phyloP scores from a whole-genome alignment of 306 rosid genomes.

The Ormosia emarginata region DNA sequence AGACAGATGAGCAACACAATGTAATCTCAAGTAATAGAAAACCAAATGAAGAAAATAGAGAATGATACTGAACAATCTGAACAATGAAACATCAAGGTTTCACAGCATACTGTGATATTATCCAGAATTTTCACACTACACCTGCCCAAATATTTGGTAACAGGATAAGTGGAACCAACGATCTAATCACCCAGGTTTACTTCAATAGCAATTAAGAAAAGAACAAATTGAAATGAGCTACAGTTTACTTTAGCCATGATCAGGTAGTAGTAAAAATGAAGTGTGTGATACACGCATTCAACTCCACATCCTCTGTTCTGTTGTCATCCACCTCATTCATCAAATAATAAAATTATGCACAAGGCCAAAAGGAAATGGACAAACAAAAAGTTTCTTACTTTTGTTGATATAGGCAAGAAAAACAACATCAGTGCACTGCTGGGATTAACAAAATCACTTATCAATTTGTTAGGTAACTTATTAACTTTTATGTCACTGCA shows the following conservation, averaged over 20 bases:
- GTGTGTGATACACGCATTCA: background rate
- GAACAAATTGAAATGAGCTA: conserved; percentile 3
- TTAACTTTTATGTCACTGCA: background rate
- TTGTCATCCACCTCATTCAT: background rate
- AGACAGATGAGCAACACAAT: conserved; percentile 11
- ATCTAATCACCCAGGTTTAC: background rate
- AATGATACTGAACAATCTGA: background rate
- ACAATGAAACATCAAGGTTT: background rate
- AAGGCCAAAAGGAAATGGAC: background rate
- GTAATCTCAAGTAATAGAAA: background rate
- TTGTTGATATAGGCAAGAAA: background rate
- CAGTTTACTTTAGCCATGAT: background rate
- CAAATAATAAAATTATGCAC: background rate
- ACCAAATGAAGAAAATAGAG: background rate
- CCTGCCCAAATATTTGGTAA: background rate
- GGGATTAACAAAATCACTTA: background rate
- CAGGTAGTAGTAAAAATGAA: background rate
- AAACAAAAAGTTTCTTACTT: background rate
- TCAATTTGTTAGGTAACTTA: background rate
- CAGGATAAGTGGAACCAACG: background rate
- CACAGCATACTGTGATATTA: background rate
- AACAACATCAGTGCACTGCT: background rate
- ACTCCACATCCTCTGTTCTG: background rate
- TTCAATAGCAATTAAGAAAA: background rate
- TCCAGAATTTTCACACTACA: background rate